Base-by-base conservation (phyloP, 495 filamentous ascomycete species). In the Bombardia bombarda region DNA sequence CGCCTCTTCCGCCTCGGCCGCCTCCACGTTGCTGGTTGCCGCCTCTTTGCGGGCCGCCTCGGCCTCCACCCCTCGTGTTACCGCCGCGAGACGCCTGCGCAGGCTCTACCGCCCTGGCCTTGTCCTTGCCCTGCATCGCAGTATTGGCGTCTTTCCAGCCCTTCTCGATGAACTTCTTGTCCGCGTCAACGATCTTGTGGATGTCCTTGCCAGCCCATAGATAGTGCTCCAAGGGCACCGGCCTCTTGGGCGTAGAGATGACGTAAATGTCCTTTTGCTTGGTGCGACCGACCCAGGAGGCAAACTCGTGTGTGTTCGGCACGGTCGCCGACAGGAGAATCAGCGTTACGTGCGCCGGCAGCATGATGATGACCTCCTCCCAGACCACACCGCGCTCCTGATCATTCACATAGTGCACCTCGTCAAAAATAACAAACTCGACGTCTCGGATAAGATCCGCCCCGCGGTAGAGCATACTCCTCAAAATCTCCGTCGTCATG, bases 341-440 rank as follows among this genome's bases (percentile, higher is more conserved):
- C 28, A 98, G 68, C 2, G 93, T 92, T 34, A 97, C 87, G 67
- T 97, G 92, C 54, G 90, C 89, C 3, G 92, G 92, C 36, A 97
- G 78, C 93, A 98, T 97, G 56, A 98, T 98, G 56, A 98, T 98
- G 47, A 98, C 92, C 61, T 98, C 92, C 65, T 98, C 92, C 92
- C 92, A 98, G 7, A 98, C 92, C 0, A 98, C 92, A 49, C 92
- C 92, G 59, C 92, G 78, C 68, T 98, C 92, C n/a, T 80, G 73
- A 55, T 98, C 92, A 53, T 98, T 98, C 35, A 98, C 92, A 61
- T 98, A 98, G 63, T 98, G 92, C 3, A 98, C 92, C 60, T 98
- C 92, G 55, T 98, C 92, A 52, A 98, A 98, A 42, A 98, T 95
- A 49, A 98, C 93, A 61, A 94, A 98, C 51, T 98, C 92, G 23